A percentile compares a stretch with the other conserved stretches of the same genome.
Evolutionary conservation across 2,329 filamentous ascomycete species (phyloP).

Genomic region (Curvularia eragrostidis): DNA sequence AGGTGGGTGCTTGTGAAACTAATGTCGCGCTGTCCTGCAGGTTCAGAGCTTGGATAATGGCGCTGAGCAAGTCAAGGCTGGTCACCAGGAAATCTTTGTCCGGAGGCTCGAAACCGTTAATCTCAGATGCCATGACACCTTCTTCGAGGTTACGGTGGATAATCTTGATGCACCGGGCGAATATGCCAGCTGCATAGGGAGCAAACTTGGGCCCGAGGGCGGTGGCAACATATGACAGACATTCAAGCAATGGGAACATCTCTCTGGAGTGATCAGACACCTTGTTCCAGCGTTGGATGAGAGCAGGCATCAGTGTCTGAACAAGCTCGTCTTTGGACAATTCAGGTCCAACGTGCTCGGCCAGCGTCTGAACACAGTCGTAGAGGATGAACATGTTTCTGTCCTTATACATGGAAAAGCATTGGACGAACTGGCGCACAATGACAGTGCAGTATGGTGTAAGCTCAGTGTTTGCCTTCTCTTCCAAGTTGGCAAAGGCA

Average conservation of each 20-base stretch:
- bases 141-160: slow-evolving; percentile 92
- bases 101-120: slow-evolving; percentile 74
- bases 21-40: slow-evolving; percentile 75
- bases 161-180: slow-evolving; percentile 85
- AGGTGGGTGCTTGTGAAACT: slow-evolving; percentile 75
- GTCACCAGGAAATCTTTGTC: slow-evolving; percentile 98
- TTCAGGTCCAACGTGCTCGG: slow-evolving; percentile 84
- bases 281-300: slow-evolving; percentile 86
- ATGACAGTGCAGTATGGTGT: slow-evolving; percentile 89
- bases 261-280: slow-evolving; percentile 89
- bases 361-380: slow-evolving; percentile 96
- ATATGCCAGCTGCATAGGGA: slow-evolving; percentile 85
- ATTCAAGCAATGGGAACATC: slow-evolving; percentile 94
- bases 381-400: slow-evolving; percentile 99
- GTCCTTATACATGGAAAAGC: slow-evolving; percentile 96
- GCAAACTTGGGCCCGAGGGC: slow-evolving; percentile 83
- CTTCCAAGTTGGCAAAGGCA: slow-evolving; percentile 93
- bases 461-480: slow-evolving; percentile 82
- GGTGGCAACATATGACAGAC: slow-evolving; percentile 89
- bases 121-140: slow-evolving; percentile 71
- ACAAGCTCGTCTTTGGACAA: slow-evolving; percentile 83
- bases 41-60: slow-evolving; percentile 89
- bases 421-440: slow-evolving; percentile 87
- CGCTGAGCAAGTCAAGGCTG: slow-evolving; percentile 89
- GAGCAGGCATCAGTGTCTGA: slow-evolving; percentile 86